These are phyloP conservation scores for Russula dissimulans DNA, from an alignment of 768 basidiomycete genomes.

Conservation along the genomic window DNA sequence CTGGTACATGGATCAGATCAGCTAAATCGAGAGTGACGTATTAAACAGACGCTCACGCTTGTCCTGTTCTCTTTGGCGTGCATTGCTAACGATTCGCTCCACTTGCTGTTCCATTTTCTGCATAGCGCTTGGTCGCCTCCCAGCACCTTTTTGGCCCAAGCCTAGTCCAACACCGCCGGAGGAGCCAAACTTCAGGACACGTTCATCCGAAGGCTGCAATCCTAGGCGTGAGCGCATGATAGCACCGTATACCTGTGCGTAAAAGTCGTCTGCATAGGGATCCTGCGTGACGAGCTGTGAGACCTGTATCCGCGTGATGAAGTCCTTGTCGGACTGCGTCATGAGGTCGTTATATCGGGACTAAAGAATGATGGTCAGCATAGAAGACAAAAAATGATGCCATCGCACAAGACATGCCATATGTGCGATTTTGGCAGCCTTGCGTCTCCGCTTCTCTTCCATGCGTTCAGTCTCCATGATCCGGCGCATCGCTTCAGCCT, in stretches of 20 bases:
- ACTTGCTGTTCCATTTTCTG: slow-evolving; percentile 93
- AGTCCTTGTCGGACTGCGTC: slow-evolving; percentile 98
- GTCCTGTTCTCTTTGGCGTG: slow-evolving; percentile 77
- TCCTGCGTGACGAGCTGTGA: slow-evolving; percentile 96
- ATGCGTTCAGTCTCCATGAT: slow-evolving; percentile 85
- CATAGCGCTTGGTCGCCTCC: slow-evolving; percentile 75
- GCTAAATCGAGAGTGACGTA: background rate
- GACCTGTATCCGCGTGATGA: slow-evolving; percentile 97
- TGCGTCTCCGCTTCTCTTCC: slow-evolving; percentile 75
- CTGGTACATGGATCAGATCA: slow-evolving; percentile 26
- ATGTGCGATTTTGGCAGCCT: slow-evolving; percentile 78
- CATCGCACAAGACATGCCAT: slow-evolving; percentile 48
- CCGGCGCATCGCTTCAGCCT: slow-evolving; percentile 75
- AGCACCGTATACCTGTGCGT: slow-evolving; percentile 91
- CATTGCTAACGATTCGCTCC: slow-evolving; percentile 90
- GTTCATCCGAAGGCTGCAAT: slow-evolving; percentile 59
- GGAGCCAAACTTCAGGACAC: slow-evolving; percentile 78
- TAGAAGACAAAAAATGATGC: background rate
- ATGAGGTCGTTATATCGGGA: slow-evolving; percentile 90
- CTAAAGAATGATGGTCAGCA: slow-evolving; percentile 30
- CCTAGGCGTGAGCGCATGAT: slow-evolving; percentile 74
- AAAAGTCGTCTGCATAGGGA: slow-evolving; percentile 97
- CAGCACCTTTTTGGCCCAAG: slow-evolving; percentile 54
- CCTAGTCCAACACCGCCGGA: slow-evolving; percentile 83
- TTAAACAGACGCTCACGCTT: slow-evolving; percentile 45